Evolutionary conservation across 345 rosid genomes (phyloP).

Genomic region (Eucalyptus leucophloia): DNA sequence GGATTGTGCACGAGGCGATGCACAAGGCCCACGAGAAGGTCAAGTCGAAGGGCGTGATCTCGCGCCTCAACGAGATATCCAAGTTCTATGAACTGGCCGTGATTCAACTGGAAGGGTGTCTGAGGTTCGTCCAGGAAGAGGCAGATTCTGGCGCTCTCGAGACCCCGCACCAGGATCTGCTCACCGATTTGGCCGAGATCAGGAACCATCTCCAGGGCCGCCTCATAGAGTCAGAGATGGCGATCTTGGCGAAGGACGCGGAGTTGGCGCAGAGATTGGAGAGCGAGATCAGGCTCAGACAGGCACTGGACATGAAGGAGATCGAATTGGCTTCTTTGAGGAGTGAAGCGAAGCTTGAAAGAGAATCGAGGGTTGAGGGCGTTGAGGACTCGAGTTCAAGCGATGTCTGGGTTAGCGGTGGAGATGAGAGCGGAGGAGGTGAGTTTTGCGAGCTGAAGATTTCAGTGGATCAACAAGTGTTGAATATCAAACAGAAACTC

Average conservation of each 20-base stretch:
- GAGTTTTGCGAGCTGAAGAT: conserved; percentile 49
- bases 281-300: conserved; percentile 40
- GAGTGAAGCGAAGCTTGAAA: conserved; percentile 21
- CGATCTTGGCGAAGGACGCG: conserved; percentile 57
- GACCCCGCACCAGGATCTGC: conserved; percentile 40
- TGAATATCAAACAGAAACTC: conserved; percentile 54
- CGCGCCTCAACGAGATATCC: conserved; percentile 62
- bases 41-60: conserved; percentile 50
- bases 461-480: conserved; percentile 62
- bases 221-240: conserved; percentile 45
- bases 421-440: conserved; percentile 23
- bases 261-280: conserved; percentile 39
- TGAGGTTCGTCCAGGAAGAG: conserved; percentile 65
- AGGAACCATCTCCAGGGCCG: conserved; percentile 68
- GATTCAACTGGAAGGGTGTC: conserved; percentile 65
- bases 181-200: conserved; percentile 48
- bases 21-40: conserved; percentile 67
- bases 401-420: neutral
- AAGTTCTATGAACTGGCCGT: conserved; percentile 77
- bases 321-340: conserved; percentile 43
- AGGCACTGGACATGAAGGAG: conserved; percentile 42
- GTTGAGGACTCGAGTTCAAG: neutral
- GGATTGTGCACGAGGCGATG: conserved; percentile 64
- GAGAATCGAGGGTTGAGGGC: conserved; percentile 10
- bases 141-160: conserved; percentile 31